Evolutionary conservation across 2,329 filamentous ascomycete genomes (phyloP).

Genomic region (Monosporascus sp.): DNA sequence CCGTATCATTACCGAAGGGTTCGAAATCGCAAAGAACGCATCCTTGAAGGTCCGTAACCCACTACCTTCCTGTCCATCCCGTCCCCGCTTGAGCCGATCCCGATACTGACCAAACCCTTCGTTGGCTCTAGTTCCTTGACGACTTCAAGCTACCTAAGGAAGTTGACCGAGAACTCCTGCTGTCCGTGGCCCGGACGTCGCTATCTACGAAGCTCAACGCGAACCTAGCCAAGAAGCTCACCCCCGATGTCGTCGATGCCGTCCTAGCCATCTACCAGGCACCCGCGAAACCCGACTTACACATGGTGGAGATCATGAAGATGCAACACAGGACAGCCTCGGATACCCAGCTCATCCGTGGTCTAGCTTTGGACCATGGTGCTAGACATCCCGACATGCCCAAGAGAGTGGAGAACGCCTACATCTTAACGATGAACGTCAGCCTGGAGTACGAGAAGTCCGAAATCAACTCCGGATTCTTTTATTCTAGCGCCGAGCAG

Average conservation of each 20-base stretch:
- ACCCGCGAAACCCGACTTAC: slow-evolving; percentile 87
- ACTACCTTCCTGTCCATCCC: slow-evolving; percentile 5
- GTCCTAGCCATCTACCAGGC: slow-evolving; percentile 90
- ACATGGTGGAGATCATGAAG: slow-evolving; percentile 99
- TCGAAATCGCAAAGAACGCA: slow-evolving; percentile 93
- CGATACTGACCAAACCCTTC: neutral
- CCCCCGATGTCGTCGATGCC: slow-evolving; percentile 91
- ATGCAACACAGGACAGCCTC: slow-evolving; percentile 98
- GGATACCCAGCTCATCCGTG: slow-evolving; percentile 92
- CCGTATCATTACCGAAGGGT: slow-evolving; percentile 93
- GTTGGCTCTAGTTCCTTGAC: slow-evolving; percentile 70
- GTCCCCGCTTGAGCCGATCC: neutral
- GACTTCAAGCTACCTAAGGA: slow-evolving; percentile 83
- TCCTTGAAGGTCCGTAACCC: slow-evolving; percentile 63
- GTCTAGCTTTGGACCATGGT: slow-evolving; percentile 89
- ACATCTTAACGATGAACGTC: slow-evolving; percentile 92
- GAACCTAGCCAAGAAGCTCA: slow-evolving; percentile 83
- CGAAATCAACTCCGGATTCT: slow-evolving; percentile 98
- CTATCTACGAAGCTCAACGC: slow-evolving; percentile 92
- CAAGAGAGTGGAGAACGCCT: slow-evolving; percentile 91
- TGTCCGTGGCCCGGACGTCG: slow-evolving; percentile 90
- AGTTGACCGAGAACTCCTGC: slow-evolving; percentile 87
- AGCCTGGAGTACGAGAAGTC: slow-evolving; percentile 98
- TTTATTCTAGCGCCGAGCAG: slow-evolving; percentile 95
- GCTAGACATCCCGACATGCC: slow-evolving; percentile 98